These are phyloP conservation scores for cucumber (Cucumis sativus) DNA, from an alignment of 306 rosid species.

Conservation along the genomic window Cucumber_9930_V3 NC_026657.2:32246001-32246500, in stretches of 20 bases:
- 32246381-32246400: too few species aligned
- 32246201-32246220: slow-evolving; percentile 28
- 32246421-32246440: too few species aligned
- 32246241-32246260: not conserved
- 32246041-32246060: slow-evolving; percentile 20
- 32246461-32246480: too few species aligned
- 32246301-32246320: not conserved
- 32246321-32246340: too few species aligned
- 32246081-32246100: slow-evolving; percentile 44
- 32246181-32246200: slow-evolving; percentile 11
- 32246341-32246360: too few species aligned
- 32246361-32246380: too few species aligned
- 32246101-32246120: slow-evolving; percentile 93
- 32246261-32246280: slow-evolving; percentile 6
- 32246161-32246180: not conserved
- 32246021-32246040: not conserved
- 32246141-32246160: slow-evolving; percentile 28
- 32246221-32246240: slow-evolving; percentile 12
- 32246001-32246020: too few species aligned
- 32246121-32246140: slow-evolving; percentile 94
- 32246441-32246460: too few species aligned
- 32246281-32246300: not conserved
- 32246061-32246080: slow-evolving; percentile 2
- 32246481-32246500: too few species aligned
- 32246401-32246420: too few species aligned